phyloP scores from a whole-genome alignment of 352 stramenopile species.

The Phytophthora cactorum region DNA sequence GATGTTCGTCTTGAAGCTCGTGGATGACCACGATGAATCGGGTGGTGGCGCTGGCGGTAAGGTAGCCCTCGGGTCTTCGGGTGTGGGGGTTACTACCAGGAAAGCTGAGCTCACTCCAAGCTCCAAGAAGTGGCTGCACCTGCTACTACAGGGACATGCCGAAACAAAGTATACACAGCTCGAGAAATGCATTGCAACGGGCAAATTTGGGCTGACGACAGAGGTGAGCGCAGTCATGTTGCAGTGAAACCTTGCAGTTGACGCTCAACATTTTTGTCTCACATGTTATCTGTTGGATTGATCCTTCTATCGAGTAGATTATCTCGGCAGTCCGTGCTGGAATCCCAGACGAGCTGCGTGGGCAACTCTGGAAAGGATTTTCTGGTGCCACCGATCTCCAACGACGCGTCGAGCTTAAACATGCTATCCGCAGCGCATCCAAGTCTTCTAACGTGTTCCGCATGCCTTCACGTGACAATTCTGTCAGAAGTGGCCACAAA shows the following conservation, averaged over 20 bases:
- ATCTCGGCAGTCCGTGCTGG: conserved; percentile 76
- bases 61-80: conserved; percentile 31
- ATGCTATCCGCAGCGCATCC: conserved; percentile 52
- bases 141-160: conserved; percentile 77
- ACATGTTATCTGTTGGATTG: not conserved
- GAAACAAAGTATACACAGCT: conserved; percentile 87
- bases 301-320: conserved; percentile 43
- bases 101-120: conserved; percentile 68
- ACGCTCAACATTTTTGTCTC: not conserved
- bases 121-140: conserved; percentile 77
- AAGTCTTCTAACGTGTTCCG: conserved; percentile 47
- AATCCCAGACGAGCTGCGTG: conserved; percentile 80
- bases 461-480: conserved; percentile 33
- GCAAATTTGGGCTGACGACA: conserved; percentile 64
- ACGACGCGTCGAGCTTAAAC: conserved; percentile 64
- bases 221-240: conserved; percentile 45
- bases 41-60: conserved; percentile 27
- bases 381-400: conserved; percentile 69
- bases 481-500: conserved; percentile 13
- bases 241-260: too few relatives aligned
- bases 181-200: conserved; percentile 71
- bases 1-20: conserved; percentile 83
- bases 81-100: conserved; percentile 23
- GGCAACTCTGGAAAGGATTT: conserved; percentile 78
- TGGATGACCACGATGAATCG: conserved; percentile 64